Evolutionary conservation across 768 basidiomycete genomes (phyloP).

Genomic region (Mycena kentingensis): DNA sequence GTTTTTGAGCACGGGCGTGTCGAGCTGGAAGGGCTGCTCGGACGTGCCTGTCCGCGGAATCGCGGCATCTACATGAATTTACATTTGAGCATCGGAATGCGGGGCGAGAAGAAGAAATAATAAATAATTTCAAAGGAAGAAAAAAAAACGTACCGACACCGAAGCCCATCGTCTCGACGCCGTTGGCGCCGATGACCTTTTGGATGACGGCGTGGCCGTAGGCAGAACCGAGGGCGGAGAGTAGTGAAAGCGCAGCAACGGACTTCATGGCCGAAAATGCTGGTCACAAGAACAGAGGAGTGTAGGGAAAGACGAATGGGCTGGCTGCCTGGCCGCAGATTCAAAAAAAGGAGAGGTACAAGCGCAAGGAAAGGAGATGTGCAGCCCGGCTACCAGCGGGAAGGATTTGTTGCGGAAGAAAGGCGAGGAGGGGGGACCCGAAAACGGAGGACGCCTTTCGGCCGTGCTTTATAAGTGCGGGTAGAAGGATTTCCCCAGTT

Average conservation of each 20-base stretch:
- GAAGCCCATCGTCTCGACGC: conserved; percentile 27
- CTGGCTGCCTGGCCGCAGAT: conserved; percentile 15
- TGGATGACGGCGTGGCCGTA: conserved; percentile 30
- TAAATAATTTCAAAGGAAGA: neutral
- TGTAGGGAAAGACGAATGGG: neutral
- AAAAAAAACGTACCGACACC: conserved; percentile 24
- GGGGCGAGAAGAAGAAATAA: neutral
- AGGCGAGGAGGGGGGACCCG: no score
- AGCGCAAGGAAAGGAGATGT: neutral
- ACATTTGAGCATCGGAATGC: neutral
- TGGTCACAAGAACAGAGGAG: neutral
- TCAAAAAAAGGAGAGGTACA: neutral
- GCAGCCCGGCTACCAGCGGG: conserved; percentile 17
- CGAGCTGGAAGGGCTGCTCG: conserved; percentile 31
- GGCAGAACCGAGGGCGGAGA: conserved; percentile 19
- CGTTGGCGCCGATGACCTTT: conserved; percentile 29
- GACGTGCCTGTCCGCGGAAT: conserved; percentile 29
- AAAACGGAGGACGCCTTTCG: no score
- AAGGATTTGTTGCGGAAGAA: neutral
- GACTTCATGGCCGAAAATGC: conserved; percentile 17
- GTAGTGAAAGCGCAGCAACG: conserved; percentile 15
- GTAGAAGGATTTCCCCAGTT: no score
- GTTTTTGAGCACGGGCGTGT: conserved; percentile 28
- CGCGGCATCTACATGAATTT: conserved; percentile 12
- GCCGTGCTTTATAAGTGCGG: no score